Percentiles rank a stretch among this genome's conserved stretches.
Conservation (phyloP, 257 asterid species). For the Mentha longifolia region DNA sequence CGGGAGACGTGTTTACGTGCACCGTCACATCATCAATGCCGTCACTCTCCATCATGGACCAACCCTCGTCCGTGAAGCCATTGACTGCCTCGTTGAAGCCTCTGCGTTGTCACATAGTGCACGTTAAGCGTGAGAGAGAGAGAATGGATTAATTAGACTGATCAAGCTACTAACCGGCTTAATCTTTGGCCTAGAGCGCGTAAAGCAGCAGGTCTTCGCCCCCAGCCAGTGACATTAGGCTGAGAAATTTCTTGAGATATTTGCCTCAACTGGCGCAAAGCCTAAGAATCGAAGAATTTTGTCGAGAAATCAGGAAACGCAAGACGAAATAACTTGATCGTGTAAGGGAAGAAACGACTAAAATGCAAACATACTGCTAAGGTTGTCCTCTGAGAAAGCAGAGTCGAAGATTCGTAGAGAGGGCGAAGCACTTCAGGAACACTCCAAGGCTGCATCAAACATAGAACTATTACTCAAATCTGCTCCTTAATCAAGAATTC, state of each 20-base stretch:
- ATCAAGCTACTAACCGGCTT: conserved; percentile 33
- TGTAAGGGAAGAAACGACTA: background rate
- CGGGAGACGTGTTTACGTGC: conserved; percentile 84
- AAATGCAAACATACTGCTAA: conserved; percentile 60
- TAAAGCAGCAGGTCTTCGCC: conserved; percentile 92
- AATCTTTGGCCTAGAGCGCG: conserved; percentile 95
- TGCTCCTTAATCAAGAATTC: background rate
- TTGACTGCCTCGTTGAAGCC: conserved; percentile 98
- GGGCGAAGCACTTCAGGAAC: conserved; percentile 98
- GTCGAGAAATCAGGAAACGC: background rate
- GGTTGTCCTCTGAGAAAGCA: conserved; percentile 91
- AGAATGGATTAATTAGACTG: too few relatives aligned
- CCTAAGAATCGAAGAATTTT: conserved; percentile 60
- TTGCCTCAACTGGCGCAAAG: conserved; percentile 90
- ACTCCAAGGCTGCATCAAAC: conserved; percentile 81
- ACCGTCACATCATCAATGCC: conserved; percentile 94
- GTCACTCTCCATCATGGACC: conserved; percentile 87
- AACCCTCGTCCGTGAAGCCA: conserved; percentile 91
- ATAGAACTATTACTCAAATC: background rate
- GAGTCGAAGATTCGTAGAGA: conserved; percentile 79
- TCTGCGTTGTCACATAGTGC: conserved; percentile 42
- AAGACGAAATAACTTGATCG: background rate
- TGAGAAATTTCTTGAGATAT: conserved; percentile 87
- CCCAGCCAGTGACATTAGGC: conserved; percentile 86
- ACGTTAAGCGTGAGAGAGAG: too few relatives aligned